These are phyloP conservation scores for Coemansia sp. DNA, from an alignment of 192 early-diverging fungal genomes.

Conservation along the genomic window DNA sequence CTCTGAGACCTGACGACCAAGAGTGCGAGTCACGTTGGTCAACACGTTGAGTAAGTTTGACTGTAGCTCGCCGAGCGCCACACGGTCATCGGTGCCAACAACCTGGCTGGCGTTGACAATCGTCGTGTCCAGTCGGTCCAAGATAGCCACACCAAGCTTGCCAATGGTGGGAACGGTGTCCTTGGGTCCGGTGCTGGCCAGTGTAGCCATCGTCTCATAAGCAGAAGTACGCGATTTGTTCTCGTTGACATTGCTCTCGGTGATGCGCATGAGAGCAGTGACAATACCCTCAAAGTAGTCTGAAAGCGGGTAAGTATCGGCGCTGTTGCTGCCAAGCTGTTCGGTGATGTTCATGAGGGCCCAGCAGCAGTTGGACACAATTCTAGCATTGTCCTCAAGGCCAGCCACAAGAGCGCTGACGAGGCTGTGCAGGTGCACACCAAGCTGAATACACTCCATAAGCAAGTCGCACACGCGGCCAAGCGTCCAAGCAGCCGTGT, in stretches of 20 bases:
- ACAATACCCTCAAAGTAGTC: slow-evolving; percentile 85
- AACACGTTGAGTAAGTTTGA: slow-evolving; percentile 91
- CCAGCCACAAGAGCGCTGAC: slow-evolving; percentile 79
- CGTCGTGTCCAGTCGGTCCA: slow-evolving; percentile 80
- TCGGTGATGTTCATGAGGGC: slow-evolving; percentile 92
- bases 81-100: slow-evolving; percentile 80
- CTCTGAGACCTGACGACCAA: slow-evolving; percentile 70
- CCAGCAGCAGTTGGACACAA: slow-evolving; percentile 97
- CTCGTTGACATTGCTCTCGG: slow-evolving; percentile 74
- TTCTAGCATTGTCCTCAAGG: slow-evolving; percentile 82
- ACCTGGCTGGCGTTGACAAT: slow-evolving; percentile 75
- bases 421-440: slow-evolving; percentile 69
- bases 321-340: slow-evolving; percentile 66
- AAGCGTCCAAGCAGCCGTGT: slow-evolving; percentile 98
- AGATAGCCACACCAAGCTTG: slow-evolving; percentile 70
- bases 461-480: slow-evolving; percentile 90
- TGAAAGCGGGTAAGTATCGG: slow-evolving; percentile 72
- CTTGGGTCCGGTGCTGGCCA: slow-evolving; percentile 71
- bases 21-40: slow-evolving; percentile 80
- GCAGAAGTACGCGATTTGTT: slow-evolving; percentile 87
- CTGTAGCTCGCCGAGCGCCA: slow-evolving; percentile 82
- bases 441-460: slow-evolving; percentile 72
- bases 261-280: slow-evolving; percentile 72
- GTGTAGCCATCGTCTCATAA: slow-evolving; percentile 90
- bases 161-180: slow-evolving; percentile 79